These are phyloP conservation scores for Amniculicola lignicola DNA, from an alignment of 495 filamentous ascomycete genomes.

Conservation along the genomic window DNA sequence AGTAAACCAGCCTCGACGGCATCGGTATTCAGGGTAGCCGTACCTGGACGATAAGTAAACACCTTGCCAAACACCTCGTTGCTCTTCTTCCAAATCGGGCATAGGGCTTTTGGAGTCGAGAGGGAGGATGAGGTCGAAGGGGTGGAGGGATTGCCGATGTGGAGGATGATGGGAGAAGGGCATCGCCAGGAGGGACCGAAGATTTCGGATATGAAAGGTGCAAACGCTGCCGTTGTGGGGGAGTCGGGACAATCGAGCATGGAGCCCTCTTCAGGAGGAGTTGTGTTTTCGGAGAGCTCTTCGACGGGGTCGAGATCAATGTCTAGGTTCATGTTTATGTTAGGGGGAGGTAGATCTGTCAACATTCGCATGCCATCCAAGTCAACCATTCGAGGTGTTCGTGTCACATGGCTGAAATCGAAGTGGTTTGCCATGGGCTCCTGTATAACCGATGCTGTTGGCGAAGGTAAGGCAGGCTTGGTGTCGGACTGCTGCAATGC, in stretches of 20 bases:
- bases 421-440: slow-evolving; percentile 1
- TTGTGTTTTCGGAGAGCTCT: slow-evolving; percentile 7
- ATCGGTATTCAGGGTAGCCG: slow-evolving; percentile 12
- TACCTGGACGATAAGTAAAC: slow-evolving; percentile 18
- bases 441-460: not conserved
- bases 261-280: not conserved
- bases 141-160: slow-evolving; percentile 16
- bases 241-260: slow-evolving; percentile 20
- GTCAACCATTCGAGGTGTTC: slow-evolving; percentile 6
- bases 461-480: slow-evolving; percentile 1
- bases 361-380: slow-evolving; percentile 27
- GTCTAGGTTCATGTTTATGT: not conserved
- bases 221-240: slow-evolving; percentile 22
- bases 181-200: slow-evolving; percentile 23
- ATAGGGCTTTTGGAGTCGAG: not conserved
- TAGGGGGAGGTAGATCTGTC: slow-evolving; percentile 1
- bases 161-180: slow-evolving; percentile 26
- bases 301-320: slow-evolving; percentile 17
- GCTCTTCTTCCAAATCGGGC: slow-evolving; percentile 30
- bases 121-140: not conserved
- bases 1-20: slow-evolving; percentile 23
- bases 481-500: not conserved
- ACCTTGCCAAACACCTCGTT: slow-evolving; percentile 19
- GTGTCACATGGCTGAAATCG: slow-evolving; percentile 8
- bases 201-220: slow-evolving; percentile 23